Evolutionary conservation across 768 basidiomycete species (phyloP), one percentile per base, ranked within the genome.

Genomic region (Tulasnella sp.): DNA sequence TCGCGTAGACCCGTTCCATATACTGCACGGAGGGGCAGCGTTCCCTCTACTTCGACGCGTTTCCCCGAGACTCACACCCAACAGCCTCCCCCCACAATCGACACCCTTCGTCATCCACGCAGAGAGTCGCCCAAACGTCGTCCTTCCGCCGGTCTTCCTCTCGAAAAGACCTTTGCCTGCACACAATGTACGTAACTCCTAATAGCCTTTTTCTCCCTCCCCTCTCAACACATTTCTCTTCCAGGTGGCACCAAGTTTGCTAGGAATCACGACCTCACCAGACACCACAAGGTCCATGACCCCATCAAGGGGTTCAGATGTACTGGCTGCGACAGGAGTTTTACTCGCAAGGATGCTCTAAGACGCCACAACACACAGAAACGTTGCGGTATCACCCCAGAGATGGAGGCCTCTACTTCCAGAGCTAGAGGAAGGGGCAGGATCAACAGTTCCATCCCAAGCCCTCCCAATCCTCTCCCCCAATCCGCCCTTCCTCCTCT

Each of bases 231-330:
- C 19, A 11, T 12, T 42, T 8, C 21, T 11, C 25, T 6, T 54
- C 11, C 42, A 57, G 55, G 63, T 59, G 66, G 54, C 67, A 66
- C 59, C 62, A 68, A 60, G 34, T 58, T 60, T 43, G 45, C 56
- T 21, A 54, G 55, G 17, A 43, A 49, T 27, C 61, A 63, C 35
- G 62, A 62, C 50, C 35, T 62, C 32, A 57, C 45, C 4, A 39
- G 62, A 21, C 62, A 62, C 39, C 65, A 77, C 48, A 79, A 78
- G 63, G 69, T 83, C 36, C 86, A 88, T 43, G 54, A 48, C 59
- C 78, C 75, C 62, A 45, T 41, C 31, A 45, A 42, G 32, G 34
- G 25, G 31, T 58, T 49, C 39, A 19, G 48, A 14, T 62, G 62
- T 43, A 37, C 32, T 15, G 54, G 46, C 17, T 74, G 73, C 64